A percentile compares a stretch with the other conserved stretches of the same genome.
phyloP scores from a whole-genome alignment of 176 grass and related monocot species.

The Dendrocalamus sinicus region DNA sequence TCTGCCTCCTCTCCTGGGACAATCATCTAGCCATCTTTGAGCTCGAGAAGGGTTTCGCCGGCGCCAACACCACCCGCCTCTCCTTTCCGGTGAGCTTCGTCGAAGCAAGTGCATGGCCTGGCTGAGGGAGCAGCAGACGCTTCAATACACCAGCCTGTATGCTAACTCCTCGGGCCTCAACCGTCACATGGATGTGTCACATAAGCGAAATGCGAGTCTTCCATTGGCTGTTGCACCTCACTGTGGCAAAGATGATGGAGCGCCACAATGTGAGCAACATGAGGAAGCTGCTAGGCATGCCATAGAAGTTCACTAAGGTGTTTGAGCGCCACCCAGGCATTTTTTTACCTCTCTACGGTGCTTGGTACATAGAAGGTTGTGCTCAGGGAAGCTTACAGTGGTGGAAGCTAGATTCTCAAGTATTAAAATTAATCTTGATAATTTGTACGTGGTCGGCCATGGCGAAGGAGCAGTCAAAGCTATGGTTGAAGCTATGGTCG shows the following conservation, averaged over 20 bases:
- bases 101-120: slow-evolving; percentile 67
- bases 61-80: slow-evolving; percentile 43
- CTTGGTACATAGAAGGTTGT: slow-evolving; percentile 69
- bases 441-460: too few species aligned
- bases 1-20: slow-evolving; percentile 75
- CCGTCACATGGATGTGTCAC: slow-evolving; percentile 68
- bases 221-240: slow-evolving; percentile 83
- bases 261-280: slow-evolving; percentile 79
- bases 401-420: not conserved
- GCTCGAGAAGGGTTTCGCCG: slow-evolving; percentile 51
- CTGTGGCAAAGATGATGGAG: slow-evolving; percentile 67
- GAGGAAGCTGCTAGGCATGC: slow-evolving; percentile 69
- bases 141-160: slow-evolving; percentile 77
- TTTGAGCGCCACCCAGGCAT: slow-evolving; percentile 78
- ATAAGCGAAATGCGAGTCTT: slow-evolving; percentile 82
- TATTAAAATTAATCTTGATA: too few species aligned
- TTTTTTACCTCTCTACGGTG: slow-evolving; percentile 76
- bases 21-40: slow-evolving; percentile 61
- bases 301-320: slow-evolving; percentile 89
- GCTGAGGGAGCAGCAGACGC: slow-evolving; percentile 72
- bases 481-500: too few species aligned
- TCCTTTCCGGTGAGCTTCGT: slow-evolving; percentile 77
- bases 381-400: slow-evolving; percentile 69
- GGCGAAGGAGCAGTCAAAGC: too few species aligned
- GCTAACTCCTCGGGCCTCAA: slow-evolving; percentile 61